Conservation (phyloP, 2,329 filamentous ascomycete genomes). For the Cryphonectria nitschkei region DNA sequence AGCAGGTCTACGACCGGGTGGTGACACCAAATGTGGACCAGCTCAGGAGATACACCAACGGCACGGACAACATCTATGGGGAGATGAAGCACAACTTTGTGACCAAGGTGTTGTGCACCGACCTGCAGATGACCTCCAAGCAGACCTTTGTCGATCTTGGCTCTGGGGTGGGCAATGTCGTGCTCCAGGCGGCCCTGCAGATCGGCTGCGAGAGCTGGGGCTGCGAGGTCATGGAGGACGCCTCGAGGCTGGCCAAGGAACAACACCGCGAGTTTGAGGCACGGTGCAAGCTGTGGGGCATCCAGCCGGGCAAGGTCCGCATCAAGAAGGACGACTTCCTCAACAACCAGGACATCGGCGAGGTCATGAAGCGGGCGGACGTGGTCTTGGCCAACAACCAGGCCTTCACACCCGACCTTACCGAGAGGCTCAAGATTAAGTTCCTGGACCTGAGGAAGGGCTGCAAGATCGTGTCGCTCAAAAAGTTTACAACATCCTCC, state of each 20-base stretch:
- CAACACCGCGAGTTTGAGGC: constrained; percentile 83
- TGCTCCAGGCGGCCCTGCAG: constrained; percentile 90
- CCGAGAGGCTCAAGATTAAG: constrained; percentile 81
- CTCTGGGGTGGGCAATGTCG: constrained; percentile 94
- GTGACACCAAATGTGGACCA: constrained; percentile 88
- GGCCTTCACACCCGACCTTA: constrained; percentile 86
- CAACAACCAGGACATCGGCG: constrained; percentile 69
- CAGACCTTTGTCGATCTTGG: constrained; percentile 94
- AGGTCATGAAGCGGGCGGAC: constrained; percentile 80
- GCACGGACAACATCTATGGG: constrained; percentile 92
- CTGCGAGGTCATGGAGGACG: constrained; percentile 93
- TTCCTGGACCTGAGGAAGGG: constrained; percentile 93
- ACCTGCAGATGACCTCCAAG: constrained; percentile 76
- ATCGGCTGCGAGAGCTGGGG: constrained; percentile 95
- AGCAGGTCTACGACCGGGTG: constrained; percentile 88
- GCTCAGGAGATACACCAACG: constrained; percentile 83
- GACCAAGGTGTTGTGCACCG: constrained; percentile 75
- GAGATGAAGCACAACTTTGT: constrained; percentile 87
- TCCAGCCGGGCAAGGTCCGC: constrained; percentile 76
- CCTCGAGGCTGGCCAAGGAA: constrained; percentile 77
- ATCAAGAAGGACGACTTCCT: constrained; percentile 86
- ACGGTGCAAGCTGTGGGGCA: constrained; percentile 88
- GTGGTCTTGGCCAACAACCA: constrained; percentile 99
- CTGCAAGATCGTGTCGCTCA: constrained; percentile 87
- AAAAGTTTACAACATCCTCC: constrained; percentile 84